A percentile compares a stretch with the other conserved stretches of the same genome.
Conservation (phyloP, 2,329 filamentous ascomycete genomes). For the Pseudogymnoascus sp. region DNA sequence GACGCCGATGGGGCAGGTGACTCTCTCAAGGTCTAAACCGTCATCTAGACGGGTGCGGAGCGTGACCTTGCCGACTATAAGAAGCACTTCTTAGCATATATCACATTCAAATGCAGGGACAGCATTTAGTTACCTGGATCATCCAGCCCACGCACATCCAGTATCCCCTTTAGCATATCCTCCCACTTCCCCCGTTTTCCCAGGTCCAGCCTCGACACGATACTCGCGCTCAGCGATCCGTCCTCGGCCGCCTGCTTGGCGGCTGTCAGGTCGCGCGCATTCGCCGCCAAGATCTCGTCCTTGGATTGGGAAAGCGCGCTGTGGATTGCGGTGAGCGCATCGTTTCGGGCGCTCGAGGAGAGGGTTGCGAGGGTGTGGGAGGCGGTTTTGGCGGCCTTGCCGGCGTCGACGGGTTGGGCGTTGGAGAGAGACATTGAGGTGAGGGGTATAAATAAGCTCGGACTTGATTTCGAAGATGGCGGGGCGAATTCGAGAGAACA, state of each 20-base stretch:
- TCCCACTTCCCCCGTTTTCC: constrained; percentile 86
- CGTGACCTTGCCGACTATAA: constrained; percentile 72
- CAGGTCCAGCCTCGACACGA: constrained; percentile 83
- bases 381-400: constrained; percentile 67
- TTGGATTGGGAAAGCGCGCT: constrained; percentile 60
- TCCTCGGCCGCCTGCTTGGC: constrained; percentile 65
- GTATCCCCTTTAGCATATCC: constrained; percentile 92
- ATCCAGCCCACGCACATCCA: constrained; percentile 73
- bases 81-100: constrained; percentile 10
- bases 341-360: constrained; percentile 66
- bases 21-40: constrained; percentile 72
- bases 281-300: constrained; percentile 74
- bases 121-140: constrained; percentile 61
- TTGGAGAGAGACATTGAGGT: constrained; percentile 76
- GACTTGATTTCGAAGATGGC: neutral
- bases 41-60: constrained; percentile 81
- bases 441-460: constrained; percentile 10
- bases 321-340: constrained; percentile 76
- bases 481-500: constrained; percentile 13
- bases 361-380: constrained; percentile 79
- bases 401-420: constrained; percentile 68
- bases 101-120: constrained; percentile 8
- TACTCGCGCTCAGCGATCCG: constrained; percentile 68
- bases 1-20: constrained; percentile 93
- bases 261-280: constrained; percentile 68